phyloP scores from a whole-genome alignment of 345 rosid genomes.

The Alliaria petiolata region DNA sequence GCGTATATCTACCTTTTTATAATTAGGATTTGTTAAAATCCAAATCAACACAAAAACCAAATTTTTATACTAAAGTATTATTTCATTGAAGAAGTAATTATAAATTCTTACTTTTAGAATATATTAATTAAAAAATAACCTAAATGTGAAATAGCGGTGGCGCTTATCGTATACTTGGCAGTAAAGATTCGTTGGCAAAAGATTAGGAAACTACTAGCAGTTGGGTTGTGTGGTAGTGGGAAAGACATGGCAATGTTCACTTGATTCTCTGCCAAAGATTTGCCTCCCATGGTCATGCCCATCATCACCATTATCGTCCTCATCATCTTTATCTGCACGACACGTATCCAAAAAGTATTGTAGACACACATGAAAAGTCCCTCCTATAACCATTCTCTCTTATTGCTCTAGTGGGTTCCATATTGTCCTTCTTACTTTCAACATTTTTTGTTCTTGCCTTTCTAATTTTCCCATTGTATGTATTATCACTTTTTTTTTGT shows the following conservation, averaged over 20 bases:
- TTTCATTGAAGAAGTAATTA: too few species aligned
- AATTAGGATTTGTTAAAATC: too few species aligned
- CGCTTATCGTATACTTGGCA: neutral
- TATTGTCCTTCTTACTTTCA: conserved; percentile 13
- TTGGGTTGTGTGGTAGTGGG: conserved; percentile 14
- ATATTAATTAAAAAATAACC: neutral
- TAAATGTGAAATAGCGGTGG: neutral
- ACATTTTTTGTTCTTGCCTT: neutral
- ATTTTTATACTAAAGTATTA: too few species aligned
- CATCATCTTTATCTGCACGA: conserved; percentile 16
- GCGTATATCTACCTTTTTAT: too few species aligned
- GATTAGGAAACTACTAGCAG: neutral
- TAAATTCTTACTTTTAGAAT: neutral
- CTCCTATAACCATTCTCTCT: conserved; percentile 19
- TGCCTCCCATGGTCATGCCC: conserved; percentile 28
- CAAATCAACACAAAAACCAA: neutral
- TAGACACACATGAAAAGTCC: conserved; percentile 16
- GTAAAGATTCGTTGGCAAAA: conserved; percentile 13
- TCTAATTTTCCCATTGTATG: neutral
- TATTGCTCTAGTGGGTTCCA: conserved; percentile 33
- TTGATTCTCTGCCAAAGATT: conserved; percentile 32
- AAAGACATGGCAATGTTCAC: conserved; percentile 27
- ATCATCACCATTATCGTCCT: conserved; percentile 19
- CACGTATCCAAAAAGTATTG: conserved; percentile 28
- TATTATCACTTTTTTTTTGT: neutral